These are phyloP conservation scores for Myxozyma monticola DNA, from an alignment of 805 yeast genomes.

Conservation along the genomic window DNA sequence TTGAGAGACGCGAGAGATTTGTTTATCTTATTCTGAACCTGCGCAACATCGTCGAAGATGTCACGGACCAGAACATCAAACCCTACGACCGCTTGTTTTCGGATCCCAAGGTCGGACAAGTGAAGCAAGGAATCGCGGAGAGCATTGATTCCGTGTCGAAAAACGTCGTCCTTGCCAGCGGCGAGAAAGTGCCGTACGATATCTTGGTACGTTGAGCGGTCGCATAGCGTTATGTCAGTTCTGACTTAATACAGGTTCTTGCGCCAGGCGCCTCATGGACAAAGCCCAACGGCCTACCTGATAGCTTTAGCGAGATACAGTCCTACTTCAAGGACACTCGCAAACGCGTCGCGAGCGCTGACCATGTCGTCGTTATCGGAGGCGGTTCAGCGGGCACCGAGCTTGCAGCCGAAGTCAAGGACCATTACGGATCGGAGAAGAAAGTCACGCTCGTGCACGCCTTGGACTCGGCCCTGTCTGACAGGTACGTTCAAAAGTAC, in stretches of 20 bases:
- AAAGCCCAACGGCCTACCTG: constrained; percentile 6
- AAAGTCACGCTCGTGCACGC: constrained; percentile 37
- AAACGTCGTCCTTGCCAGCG: constrained; percentile 9
- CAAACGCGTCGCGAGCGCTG: constrained; percentile 39
- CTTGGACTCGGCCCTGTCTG: constrained; percentile 19
- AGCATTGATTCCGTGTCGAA: constrained; percentile 1
- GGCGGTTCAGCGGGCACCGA: constrained; percentile 57
- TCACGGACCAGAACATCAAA: constrained; percentile 9
- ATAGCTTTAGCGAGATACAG: not conserved
- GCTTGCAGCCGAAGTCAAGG: constrained; percentile 50
- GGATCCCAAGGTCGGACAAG: not conserved
- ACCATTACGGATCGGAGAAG: constrained; percentile 39
- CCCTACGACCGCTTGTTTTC: constrained; percentile 15
- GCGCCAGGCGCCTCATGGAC: constrained; percentile 13
- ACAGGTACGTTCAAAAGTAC: constrained; percentile 1
- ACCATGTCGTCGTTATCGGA: constrained; percentile 49
- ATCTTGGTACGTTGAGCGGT: constrained; percentile 9
- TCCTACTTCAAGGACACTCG: constrained; percentile 6
- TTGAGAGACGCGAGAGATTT: constrained; percentile 17
- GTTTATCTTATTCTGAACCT: constrained; percentile 16
- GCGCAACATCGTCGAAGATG: constrained; percentile 19
- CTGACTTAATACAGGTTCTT: constrained; percentile 2
- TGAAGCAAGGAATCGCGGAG: not conserved
- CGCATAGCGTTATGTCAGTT: not conserved
- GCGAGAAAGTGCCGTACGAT: constrained; percentile 10